These are phyloP conservation scores for Raffaelea albimanens DNA, from an alignment of 2,329 filamentous ascomycete species.

Conservation along the genomic window DNA sequence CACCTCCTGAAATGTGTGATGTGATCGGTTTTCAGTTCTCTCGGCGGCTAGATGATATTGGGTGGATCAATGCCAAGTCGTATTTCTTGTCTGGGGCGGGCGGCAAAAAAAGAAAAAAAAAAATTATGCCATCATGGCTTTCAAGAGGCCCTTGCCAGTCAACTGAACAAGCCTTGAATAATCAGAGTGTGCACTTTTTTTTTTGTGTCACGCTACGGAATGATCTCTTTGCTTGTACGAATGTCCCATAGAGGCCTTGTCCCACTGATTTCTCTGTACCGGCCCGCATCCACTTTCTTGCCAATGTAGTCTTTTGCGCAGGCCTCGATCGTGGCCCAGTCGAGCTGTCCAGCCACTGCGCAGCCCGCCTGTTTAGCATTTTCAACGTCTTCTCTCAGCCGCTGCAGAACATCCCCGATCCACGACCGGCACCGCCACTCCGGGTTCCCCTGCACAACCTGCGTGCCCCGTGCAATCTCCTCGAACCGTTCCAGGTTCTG, in stretches of 20 bases:
- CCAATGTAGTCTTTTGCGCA: constrained; percentile 10
- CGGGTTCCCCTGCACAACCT: constrained; percentile 23
- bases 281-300: background rate
- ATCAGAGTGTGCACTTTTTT: no score
- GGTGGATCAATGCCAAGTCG: no score
- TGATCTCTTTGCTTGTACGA: background rate
- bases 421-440: constrained; percentile 30
- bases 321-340: constrained; percentile 27
- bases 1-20: no score
- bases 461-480: constrained; percentile 20
- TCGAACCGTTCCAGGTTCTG: constrained; percentile 22
- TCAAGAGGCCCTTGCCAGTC: no score
- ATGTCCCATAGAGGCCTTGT: background rate
- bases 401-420: constrained; percentile 24
- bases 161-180: no score
- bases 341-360: constrained; percentile 19
- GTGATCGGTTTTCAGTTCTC: no score
- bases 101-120: no score
- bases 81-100: no score
- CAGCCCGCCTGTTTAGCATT: constrained; percentile 28
- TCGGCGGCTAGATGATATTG: no score
- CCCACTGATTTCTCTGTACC: background rate
- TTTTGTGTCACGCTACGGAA: no score
- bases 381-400: constrained; percentile 24
- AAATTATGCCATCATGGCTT: no score